Evolutionary conservation across 2,329 filamentous ascomycete genomes (phyloP).

Genomic region (Diaporthe destruens): DNA sequence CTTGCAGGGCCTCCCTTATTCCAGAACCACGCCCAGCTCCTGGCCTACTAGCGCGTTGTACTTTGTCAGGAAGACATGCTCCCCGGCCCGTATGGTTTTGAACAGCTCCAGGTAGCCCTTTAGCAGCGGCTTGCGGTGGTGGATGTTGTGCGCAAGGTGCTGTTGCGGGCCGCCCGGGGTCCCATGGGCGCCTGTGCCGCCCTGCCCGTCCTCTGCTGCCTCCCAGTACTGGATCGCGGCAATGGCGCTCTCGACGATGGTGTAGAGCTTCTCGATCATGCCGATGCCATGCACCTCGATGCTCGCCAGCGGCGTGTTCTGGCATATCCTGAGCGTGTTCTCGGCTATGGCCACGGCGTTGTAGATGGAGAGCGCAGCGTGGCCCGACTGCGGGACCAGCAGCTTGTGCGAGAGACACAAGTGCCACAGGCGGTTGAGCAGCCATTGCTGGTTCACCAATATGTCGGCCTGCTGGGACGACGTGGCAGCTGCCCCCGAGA

Average conservation of each 20-base stretch:
- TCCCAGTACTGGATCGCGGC: slow-evolving; percentile 34
- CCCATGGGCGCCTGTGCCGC: neutral
- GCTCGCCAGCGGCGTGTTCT: slow-evolving; percentile 31
- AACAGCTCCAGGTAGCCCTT: slow-evolving; percentile 32
- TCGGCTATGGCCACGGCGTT: slow-evolving; percentile 32
- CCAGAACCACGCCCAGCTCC: slow-evolving; percentile 24
- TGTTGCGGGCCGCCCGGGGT: neutral
- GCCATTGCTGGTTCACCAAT: slow-evolving; percentile 37
- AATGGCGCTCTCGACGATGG: slow-evolving; percentile 35
- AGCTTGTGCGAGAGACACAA: slow-evolving; percentile 35
- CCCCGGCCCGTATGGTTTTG: slow-evolving; percentile 34
- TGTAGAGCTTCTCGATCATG: slow-evolving; percentile 37
- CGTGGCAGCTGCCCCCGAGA: slow-evolving; percentile 6
- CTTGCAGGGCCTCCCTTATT: slow-evolving; percentile 24
- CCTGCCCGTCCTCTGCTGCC: slow-evolving; percentile 27
- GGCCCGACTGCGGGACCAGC: slow-evolving; percentile 33
- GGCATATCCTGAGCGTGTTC: slow-evolving; percentile 29
- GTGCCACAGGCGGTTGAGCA: slow-evolving; percentile 36
- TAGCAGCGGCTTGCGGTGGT: slow-evolving; percentile 31
- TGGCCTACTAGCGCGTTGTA: slow-evolving; percentile 37
- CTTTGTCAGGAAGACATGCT: slow-evolving; percentile 33
- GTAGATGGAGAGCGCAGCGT: slow-evolving; percentile 34
- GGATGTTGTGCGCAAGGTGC: slow-evolving; percentile 9
- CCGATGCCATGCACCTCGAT: slow-evolving; percentile 36
- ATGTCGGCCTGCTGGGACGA: slow-evolving; percentile 36